Base-by-base conservation (phyloP, 129 eudicot genomes). In the Lonicera japonica region DNA sequence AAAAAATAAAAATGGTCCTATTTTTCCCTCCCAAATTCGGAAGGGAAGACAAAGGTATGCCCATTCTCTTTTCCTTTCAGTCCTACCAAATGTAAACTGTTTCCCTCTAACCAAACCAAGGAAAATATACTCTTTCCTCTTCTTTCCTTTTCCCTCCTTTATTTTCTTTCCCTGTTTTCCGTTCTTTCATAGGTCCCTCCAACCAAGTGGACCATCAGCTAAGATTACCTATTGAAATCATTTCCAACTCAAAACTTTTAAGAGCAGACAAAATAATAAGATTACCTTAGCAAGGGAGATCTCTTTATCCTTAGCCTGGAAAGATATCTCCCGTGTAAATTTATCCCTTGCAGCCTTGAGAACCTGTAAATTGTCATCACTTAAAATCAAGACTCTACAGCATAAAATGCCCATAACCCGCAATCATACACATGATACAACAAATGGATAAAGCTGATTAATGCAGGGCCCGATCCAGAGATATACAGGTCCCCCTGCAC, bases 221-320 rank as follows among this genome's bases (percentile, higher is more conserved):
- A 47, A 14, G 14, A 40, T 40, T 24, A 67, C 23, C n/a, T 20
- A 43, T 43, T 43, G 36, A 29, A 29, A 43, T 43, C 16, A 43
- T 43, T 14, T 43, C 13, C 4, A 40, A 61, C 16, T 9, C 1
- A 61, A 43, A 61, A 17, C 4, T 11, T 7, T 18, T 53, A 46
- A 38, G 24, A 48, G 36, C 54, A 62, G 22, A 15, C 1, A 18
- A 51, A 5, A 57, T 15, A 36, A 53, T 56, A 54, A 61, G 58
- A 50, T 56, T 72, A 91, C 97, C 97, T 91, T 87, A 18, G 95
- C 95, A 65, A 91, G 90, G 63, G 97, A 87, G 74, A 91, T 73
- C 70, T 91, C 90, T 68, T 84, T 87, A 79, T 91, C 97, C 71
- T 80, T 84, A 1, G 90, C 82, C 84, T 80, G 71, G 74, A 91